phyloP scores from a whole-genome alignment of 1,284 basidiomycete genomes.

The Thelephora terrestris region DNA sequence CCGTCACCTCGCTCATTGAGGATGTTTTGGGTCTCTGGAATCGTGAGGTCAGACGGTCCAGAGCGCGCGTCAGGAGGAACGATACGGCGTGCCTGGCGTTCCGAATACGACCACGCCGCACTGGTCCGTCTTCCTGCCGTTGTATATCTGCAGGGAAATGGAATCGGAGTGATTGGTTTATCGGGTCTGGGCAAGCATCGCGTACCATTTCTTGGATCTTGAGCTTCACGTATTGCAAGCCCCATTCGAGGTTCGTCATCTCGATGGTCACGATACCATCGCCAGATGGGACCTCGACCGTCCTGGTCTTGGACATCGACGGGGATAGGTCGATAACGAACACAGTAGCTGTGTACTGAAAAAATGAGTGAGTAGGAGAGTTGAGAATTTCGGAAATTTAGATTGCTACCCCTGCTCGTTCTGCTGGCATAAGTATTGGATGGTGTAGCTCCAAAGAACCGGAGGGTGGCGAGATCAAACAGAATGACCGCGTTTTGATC shows the following conservation, averaged over 20 bases:
- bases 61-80: too few species aligned
- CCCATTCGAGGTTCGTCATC: slow-evolving; percentile 73
- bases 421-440: slow-evolving; percentile 58
- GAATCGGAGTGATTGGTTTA: slow-evolving; percentile 2
- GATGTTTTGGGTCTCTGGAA: slow-evolving; percentile 65
- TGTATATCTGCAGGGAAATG: slow-evolving; percentile 57
- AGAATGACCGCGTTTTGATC: not conserved
- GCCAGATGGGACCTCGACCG: slow-evolving; percentile 45
- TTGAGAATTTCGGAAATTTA: not conserved
- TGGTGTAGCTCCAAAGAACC: slow-evolving; percentile 5
- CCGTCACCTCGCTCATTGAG: slow-evolving; percentile 52
- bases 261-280: slow-evolving; percentile 43
- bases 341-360: slow-evolving; percentile 72
- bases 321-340: slow-evolving; percentile 84
- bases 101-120: slow-evolving; percentile 84
- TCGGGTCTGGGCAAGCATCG: not conserved
- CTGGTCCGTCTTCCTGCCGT: slow-evolving; percentile 85
- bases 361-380: not conserved
- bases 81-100: slow-evolving; percentile 45
- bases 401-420: slow-evolving; percentile 59
- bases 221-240: slow-evolving; percentile 77
- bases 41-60: not conserved
- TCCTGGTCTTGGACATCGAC: slow-evolving; percentile 65
- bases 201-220: slow-evolving; percentile 83
- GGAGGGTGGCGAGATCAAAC: slow-evolving; percentile 1